A percentile compares a stretch with the other conserved stretches of the same genome.
phyloP scores from a whole-genome alignment of 1,139 yeast genomes.

The Protomyces lactucae-debilis region DNA sequence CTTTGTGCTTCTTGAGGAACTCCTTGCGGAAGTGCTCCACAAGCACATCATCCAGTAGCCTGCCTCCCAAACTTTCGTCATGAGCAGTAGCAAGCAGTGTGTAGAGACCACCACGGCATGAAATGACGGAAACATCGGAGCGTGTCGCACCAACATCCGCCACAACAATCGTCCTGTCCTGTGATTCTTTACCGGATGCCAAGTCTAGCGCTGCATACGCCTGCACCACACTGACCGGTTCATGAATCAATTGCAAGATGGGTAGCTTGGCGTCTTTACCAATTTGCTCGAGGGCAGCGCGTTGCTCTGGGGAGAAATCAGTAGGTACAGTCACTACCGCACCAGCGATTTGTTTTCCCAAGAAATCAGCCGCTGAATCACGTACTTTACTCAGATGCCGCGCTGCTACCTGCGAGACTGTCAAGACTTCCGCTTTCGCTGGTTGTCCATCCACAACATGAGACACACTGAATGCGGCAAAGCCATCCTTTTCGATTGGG shows the following conservation, averaged over 20 bases:
- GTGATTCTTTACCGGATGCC: constrained; percentile 47
- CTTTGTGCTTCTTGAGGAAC: constrained; percentile 79
- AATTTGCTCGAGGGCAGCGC: constrained; percentile 56
- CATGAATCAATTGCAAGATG: constrained; percentile 82
- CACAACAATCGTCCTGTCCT: constrained; percentile 80
- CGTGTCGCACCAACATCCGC: constrained; percentile 97
- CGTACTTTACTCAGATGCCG: constrained; percentile 81
- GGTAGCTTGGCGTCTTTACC: constrained; percentile 70
- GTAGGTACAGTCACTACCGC: constrained; percentile 90
- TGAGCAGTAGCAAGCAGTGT: constrained; percentile 85
- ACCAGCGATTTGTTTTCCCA: constrained; percentile 75
- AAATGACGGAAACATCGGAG: constrained; percentile 90
- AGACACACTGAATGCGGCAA: constrained; percentile 54
- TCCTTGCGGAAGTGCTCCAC: constrained; percentile 85
- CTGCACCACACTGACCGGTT: constrained; percentile 86
- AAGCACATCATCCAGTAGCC: constrained; percentile 70
- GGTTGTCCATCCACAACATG: constrained; percentile 47
- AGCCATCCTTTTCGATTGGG: constrained; percentile 67
- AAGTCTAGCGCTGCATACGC: constrained; percentile 47
- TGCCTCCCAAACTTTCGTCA: constrained; percentile 82
- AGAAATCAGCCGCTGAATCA: constrained; percentile 86
- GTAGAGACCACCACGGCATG: constrained; percentile 89
- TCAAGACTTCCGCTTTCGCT: constrained; percentile 45
- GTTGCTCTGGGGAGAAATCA: constrained; percentile 71
- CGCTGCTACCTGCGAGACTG: constrained; percentile 71